phyloP scores from a whole-genome alignment of 2,329 filamentous ascomycete species.

The Nothophaeocryptopus gaeumannii region DNA sequence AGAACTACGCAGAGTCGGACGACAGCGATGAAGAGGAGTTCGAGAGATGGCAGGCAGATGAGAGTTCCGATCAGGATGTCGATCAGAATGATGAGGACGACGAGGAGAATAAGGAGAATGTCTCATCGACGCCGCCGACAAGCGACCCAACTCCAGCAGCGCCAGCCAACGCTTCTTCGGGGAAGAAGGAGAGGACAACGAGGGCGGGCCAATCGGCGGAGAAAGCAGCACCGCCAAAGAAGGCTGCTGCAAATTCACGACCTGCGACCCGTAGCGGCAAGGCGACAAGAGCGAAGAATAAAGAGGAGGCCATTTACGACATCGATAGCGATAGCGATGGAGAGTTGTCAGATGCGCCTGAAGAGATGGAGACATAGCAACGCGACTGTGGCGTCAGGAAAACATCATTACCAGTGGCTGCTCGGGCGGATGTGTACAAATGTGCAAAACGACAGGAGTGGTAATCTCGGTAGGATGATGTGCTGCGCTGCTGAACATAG shows the following conservation, averaged over 20 bases:
- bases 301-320: slow-evolving; percentile 27
- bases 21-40: slow-evolving; percentile 41
- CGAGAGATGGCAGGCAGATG: slow-evolving; percentile 31
- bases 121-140: slow-evolving; percentile 30
- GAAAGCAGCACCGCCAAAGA: slow-evolving; percentile 13
- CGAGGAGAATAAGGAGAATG: slow-evolving; percentile 28
- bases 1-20: slow-evolving; percentile 47
- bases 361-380: slow-evolving; percentile 21
- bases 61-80: slow-evolving; percentile 9
- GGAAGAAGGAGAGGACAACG: background rate
- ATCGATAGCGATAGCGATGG: slow-evolving; percentile 27
- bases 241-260: slow-evolving; percentile 16
- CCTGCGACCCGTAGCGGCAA: slow-evolving; percentile 16
- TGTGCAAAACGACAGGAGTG: too few species aligned
- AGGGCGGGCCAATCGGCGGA: background rate
- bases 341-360: slow-evolving; percentile 28
- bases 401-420: too few species aligned
- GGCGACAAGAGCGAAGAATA: slow-evolving; percentile 17
- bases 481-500: too few species aligned
- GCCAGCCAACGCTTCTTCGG: too few species aligned
- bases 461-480: too few species aligned
- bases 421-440: too few species aligned
- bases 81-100: slow-evolving; percentile 13
- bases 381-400: too few species aligned
- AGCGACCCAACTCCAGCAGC: slow-evolving; percentile 25